These are phyloP conservation scores for Amphirosellinia nigrospora DNA, from an alignment of 495 filamentous ascomycete species.

Conservation along the genomic window DNA sequence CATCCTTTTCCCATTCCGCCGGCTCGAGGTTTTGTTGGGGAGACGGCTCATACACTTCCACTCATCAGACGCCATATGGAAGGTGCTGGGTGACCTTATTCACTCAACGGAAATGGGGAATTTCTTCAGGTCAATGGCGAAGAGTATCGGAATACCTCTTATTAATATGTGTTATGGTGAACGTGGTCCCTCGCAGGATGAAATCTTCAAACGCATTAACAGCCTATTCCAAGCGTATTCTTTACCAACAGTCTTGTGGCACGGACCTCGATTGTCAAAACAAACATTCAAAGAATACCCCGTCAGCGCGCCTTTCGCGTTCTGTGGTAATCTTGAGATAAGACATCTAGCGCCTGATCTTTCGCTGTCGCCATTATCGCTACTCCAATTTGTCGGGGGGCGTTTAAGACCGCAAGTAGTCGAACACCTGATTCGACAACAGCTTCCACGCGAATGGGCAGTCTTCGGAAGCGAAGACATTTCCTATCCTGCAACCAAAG, in stretches of 20 bases:
- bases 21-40: neutral
- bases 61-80: neutral
- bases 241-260: neutral
- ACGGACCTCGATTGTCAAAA: neutral
- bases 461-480: conserved; percentile 1
- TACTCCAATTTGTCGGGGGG: neutral
- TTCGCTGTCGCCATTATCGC: neutral
- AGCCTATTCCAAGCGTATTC: neutral
- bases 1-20: neutral
- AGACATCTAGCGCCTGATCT: neutral
- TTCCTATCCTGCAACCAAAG: neutral
- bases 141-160: neutral
- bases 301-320: neutral
- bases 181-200: neutral
- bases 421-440: neutral
- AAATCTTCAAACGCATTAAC: neutral
- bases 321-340: neutral
- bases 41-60: neutral
- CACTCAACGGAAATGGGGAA: neutral
- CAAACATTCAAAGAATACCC: neutral
- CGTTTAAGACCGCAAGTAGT: neutral
- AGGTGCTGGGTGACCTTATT: neutral
- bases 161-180: neutral
- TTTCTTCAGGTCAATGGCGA: neutral
- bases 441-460: neutral